These are phyloP conservation scores for Pythium pyrilobum DNA, from an alignment of 352 stramenopile genomes.

Conservation along the genomic window DNA sequence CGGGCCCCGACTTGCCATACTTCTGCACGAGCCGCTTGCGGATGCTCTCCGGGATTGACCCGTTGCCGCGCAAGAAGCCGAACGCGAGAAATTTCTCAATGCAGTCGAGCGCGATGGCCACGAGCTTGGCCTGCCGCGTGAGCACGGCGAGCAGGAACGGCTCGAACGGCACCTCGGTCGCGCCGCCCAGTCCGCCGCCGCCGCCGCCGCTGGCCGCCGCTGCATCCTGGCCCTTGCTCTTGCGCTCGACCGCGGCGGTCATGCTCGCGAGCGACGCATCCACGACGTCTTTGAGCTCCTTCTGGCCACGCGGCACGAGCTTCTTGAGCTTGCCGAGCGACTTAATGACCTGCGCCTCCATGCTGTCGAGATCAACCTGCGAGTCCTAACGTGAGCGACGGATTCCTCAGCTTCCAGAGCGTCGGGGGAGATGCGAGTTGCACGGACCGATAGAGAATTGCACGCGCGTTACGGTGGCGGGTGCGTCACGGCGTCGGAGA, in stretches of 20 bases:
- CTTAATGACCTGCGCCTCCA: conserved; percentile 69
- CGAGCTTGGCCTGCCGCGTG: conserved; percentile 71
- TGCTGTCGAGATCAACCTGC: no score
- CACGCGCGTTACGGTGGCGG: background rate
- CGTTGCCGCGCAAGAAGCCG: conserved; percentile 69
- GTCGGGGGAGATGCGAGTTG: background rate
- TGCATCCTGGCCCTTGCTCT: conserved; percentile 13
- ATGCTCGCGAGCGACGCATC: conserved; percentile 47
- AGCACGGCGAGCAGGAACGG: conserved; percentile 70
- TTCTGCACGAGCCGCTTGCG: conserved; percentile 64
- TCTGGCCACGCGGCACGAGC: conserved; percentile 61
- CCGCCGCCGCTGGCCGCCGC: background rate
- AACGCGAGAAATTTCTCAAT: conserved; percentile 91
- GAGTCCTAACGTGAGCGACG: no score
- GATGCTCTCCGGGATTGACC: conserved; percentile 53
- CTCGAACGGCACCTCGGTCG: conserved; percentile 58
- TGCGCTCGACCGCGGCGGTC: conserved; percentile 28
- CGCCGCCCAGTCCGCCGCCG: conserved; percentile 23
- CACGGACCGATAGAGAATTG: background rate
- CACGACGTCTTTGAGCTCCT: conserved; percentile 66
- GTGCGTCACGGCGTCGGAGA: background rate
- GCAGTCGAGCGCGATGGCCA: conserved; percentile 78
- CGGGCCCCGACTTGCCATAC: conserved; percentile 18
- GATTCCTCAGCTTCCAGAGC: background rate
- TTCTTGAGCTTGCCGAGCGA: conserved; percentile 77